Evolutionary conservation across 805 yeast species (phyloP), one percentile per base, ranked within the genome.

Genomic region (Wickerhamomyces pijperi): DNA sequence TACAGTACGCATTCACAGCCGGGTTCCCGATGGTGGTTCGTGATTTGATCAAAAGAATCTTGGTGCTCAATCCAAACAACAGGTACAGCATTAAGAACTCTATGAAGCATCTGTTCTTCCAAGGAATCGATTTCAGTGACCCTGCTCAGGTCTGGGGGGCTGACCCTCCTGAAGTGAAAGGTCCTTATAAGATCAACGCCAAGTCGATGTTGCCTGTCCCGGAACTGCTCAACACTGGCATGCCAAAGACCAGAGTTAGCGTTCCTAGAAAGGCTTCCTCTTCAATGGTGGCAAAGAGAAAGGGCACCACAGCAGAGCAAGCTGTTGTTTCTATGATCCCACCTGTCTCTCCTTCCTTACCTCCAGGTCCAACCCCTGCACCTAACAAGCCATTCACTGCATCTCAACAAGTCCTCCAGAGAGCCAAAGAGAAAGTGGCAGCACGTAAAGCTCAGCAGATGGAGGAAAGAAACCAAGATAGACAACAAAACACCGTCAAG

Each of bases 1-100:
- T 80, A 36, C 90, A 83, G 51, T 83, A 70, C 59, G 92, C 94
- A 2, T 83, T 80, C 51, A 77, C 86, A 40, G 92, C 94, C 3
- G 92, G 92, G 0, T 83, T 83, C 50, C 94, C 94, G 5, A 67
- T 73, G 56, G 64, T 80, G 13, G 53, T 81, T 3, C 65, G 94
- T 49, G 94, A 83, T 58, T 65, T 83, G 47, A 76, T 83, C 33
- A 82, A 82, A 54, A 72, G 75, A 46, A 74, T 83, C 13, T 60
- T 83, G 35, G 72, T 80, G 1, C 61, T 78, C 36, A 73, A 72
- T 43, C 87, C 90, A 4, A 69, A 70, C 8, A 74, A 72, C 44
- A 69, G 94, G 57, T 64, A 76, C 2, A 68, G 74, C 1, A 67
- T 82, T 5, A 57, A 61, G 3, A 71, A 67, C 19, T 73, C 83